Percentiles rank a stretch among this genome's conserved stretches.
Conservation (phyloP, 148 eudicot species). For the Camellia sinensis region DNA sequence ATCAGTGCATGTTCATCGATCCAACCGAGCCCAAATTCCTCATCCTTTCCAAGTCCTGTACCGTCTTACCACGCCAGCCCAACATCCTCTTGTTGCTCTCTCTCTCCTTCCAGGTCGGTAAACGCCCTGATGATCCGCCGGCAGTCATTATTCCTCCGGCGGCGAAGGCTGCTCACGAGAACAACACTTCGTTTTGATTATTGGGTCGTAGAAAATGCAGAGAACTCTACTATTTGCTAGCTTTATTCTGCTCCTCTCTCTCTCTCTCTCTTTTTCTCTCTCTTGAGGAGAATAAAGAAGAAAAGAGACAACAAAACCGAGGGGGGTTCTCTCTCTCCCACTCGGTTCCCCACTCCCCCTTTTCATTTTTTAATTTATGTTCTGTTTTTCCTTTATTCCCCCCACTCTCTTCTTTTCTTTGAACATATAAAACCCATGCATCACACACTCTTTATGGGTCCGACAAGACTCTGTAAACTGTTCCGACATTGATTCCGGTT, state of each 20-base stretch:
- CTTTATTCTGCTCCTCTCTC: background rate
- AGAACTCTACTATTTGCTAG: background rate
- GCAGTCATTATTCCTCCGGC: conserved; percentile 20
- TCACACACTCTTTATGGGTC: too few relatives aligned
- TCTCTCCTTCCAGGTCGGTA: conserved; percentile 70
- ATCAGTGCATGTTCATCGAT: conserved; percentile 66
- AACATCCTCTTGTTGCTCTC: conserved; percentile 64
- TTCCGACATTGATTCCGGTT: too few relatives aligned
- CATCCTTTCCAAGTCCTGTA: conserved; percentile 79
- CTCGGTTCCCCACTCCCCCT: too few relatives aligned
- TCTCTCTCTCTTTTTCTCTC: too few relatives aligned
- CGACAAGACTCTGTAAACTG: too few relatives aligned
- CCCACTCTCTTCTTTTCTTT: too few relatives aligned
- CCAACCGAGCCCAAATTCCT: conserved; percentile 84
- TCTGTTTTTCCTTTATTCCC: too few relatives aligned
- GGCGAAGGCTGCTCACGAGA: background rate
- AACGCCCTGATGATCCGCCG: conserved; percentile 50
- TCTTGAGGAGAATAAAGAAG: too few relatives aligned
- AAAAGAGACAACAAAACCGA: too few relatives aligned
- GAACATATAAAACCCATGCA: too few relatives aligned
- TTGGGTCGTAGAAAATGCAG: background rate
- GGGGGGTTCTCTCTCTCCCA: too few relatives aligned
- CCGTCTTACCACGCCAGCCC: conserved; percentile 97
- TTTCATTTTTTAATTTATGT: too few relatives aligned
- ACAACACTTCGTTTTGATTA: background rate